Evolutionary conservation across 768 basidiomycete genomes (phyloP).

Genomic region (Trametes cubensis): DNA sequence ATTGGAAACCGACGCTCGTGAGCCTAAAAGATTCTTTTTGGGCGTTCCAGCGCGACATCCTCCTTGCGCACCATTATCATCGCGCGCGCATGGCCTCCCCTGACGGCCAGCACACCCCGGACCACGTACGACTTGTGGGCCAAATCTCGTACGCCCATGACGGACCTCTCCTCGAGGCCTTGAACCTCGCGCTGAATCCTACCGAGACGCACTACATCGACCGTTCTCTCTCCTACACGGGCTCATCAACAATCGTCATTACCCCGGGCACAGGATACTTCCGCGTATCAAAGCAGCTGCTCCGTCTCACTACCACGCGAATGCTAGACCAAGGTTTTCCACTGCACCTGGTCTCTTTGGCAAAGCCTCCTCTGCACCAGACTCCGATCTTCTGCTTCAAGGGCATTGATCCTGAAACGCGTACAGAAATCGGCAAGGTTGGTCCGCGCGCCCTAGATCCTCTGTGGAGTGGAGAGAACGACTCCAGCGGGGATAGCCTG

Average conservation of each 20-base stretch:
- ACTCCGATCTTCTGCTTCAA: constrained; percentile 92
- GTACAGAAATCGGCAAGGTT: constrained; percentile 49
- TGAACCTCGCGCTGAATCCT: constrained; percentile 91
- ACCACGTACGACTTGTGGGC: constrained; percentile 73
- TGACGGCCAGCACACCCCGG: constrained; percentile 34
- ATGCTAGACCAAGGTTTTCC: constrained; percentile 94
- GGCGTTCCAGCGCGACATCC: constrained; percentile 89
- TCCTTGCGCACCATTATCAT: constrained; percentile 88
- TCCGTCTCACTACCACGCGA: constrained; percentile 90
- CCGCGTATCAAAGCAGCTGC: constrained; percentile 84
- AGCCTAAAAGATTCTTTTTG: constrained; percentile 87
- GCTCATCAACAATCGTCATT: constrained; percentile 78
- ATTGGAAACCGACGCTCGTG: constrained; percentile 87
- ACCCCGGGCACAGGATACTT: constrained; percentile 96
- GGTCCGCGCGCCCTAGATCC: constrained; percentile 61
- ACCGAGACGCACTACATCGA: constrained; percentile 96
- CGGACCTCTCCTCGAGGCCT: constrained; percentile 91
- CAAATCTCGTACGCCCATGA: constrained; percentile 87
- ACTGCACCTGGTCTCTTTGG: constrained; percentile 83
- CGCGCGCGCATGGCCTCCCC: constrained; percentile 51
- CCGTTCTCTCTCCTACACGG: constrained; percentile 88
- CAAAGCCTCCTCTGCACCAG: constrained; percentile 90
- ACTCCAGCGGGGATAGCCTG: constrained; percentile 33
- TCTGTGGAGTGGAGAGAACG: constrained; percentile 73
- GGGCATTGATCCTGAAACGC: constrained; percentile 58